Evolutionary conservation across 2,329 filamentous ascomycete species (phyloP).

Genomic region (Trichoderma lentiforme): DNA sequence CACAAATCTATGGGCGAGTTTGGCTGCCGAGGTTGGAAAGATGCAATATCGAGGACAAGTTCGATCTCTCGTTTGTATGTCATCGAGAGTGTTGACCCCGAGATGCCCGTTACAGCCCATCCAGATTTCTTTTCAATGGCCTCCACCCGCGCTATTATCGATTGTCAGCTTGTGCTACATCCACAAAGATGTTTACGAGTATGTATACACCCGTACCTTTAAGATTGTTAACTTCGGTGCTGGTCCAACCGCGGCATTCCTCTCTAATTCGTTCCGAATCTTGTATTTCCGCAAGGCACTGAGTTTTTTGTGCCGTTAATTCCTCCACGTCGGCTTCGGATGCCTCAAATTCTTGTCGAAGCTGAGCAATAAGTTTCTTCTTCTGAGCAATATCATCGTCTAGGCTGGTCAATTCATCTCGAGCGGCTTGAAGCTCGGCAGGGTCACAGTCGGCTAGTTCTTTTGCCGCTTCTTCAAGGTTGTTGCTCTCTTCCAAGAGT

Average conservation of each 20-base stretch:
- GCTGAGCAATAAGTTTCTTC: conserved; percentile 61
- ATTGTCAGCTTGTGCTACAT: conserved; percentile 34
- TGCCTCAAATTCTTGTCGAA: conserved; percentile 64
- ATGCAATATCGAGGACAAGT: conserved; percentile 64
- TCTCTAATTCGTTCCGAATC: conserved; percentile 81
- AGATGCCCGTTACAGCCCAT: conserved; percentile 68
- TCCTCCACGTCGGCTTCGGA: conserved; percentile 63
- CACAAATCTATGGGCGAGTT: conserved; percentile 63
- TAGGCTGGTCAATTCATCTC: conserved; percentile 62
- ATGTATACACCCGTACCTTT: conserved; percentile 55
- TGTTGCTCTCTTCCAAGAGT: conserved; percentile 62
- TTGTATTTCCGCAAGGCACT: conserved; percentile 69
- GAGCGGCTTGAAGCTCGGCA: conserved; percentile 69
- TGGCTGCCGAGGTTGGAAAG: conserved; percentile 49
- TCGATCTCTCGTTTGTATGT: conserved; percentile 69
- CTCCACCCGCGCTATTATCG: conserved; percentile 57
- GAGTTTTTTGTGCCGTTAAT: conserved; percentile 63
- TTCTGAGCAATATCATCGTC: conserved; percentile 69
- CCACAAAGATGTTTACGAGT: not conserved
- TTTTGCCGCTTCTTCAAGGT: conserved; percentile 67
- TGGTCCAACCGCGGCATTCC: conserved; percentile 85
- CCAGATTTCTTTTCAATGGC: conserved; percentile 63
- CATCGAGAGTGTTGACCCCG: conserved; percentile 65
- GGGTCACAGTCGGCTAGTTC: conserved; percentile 79
- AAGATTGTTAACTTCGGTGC: conserved; percentile 73